Evolutionary conservation across 2,329 filamentous ascomycete genomes (phyloP), one percentile per base, ranked within the genome.

Genomic region (Seiridium cupressi): DNA sequence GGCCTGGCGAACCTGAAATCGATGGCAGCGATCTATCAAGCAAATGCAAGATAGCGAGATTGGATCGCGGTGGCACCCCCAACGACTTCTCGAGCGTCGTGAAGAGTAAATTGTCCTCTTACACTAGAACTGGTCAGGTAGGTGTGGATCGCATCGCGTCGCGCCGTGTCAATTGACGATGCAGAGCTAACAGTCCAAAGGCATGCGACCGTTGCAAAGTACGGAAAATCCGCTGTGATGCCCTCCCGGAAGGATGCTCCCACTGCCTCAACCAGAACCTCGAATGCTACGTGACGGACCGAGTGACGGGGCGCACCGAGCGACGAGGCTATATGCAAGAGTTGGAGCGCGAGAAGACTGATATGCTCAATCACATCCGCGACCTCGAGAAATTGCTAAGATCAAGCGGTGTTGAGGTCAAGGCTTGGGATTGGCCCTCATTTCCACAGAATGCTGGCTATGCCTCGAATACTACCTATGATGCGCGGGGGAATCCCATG

Each of bases 121-220:
- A 84, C 64, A 83, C 82, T 26, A 78, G 84, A 60, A 96, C 92
- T 0, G 92, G 92, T 8, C 92, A 96, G 77, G 55, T 58, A 44
- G 42, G 55, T 51, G n/a, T 18, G 18, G 18, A 31, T 51, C 44
- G 55, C 13, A 11, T 13, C 18, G 38, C 32, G 18, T 36, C 10
- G 34, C 34, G 7, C 38, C 38, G 38, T 40, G 18, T 10, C 38
- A 35, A 53, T 18, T 55, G 51, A 44, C 38, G 18, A 26, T 26
- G 18, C 18, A 26, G 2, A 26, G 18, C 18, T 26, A 34, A 6
- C 44, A 31, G 8, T 11, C n/a, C 26, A 6, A 8, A 58, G 55
- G 92, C 92, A 38, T 96, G 92, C 81, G 92, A 96, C 76, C 84
- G 92, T 59, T 96, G 92, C 82, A 95, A 94, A 84, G 89, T 91